Conservation (phyloP, 2,329 filamentous ascomycete species). For the Stromatinia cepivora region DNA sequence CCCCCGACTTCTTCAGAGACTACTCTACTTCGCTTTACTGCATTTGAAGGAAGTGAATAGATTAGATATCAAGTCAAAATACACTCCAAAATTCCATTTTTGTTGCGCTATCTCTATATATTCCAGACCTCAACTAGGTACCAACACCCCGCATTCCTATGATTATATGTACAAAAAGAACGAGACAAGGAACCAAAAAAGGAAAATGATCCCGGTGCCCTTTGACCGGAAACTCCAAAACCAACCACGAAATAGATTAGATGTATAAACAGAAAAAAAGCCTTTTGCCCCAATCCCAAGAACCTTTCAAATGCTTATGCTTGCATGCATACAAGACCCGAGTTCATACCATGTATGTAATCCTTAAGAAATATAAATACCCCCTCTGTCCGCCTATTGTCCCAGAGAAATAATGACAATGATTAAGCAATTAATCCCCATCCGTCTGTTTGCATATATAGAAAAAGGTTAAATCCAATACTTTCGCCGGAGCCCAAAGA, state of each 20-base stretch:
- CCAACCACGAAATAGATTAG: background rate
- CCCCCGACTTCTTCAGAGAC: no score
- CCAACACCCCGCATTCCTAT: background rate
- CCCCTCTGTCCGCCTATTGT: background rate
- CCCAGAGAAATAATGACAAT: background rate
- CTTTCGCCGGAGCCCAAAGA: background rate
- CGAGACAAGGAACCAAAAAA: background rate
- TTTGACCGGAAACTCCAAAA: background rate
- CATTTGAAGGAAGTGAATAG: no score
- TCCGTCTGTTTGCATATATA: background rate
- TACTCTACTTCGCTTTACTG: no score
- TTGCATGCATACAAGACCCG: constrained; percentile 2
- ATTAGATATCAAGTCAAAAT: background rate
- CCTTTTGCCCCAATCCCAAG: background rate
- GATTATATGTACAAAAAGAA: constrained; percentile 2
- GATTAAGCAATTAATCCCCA: background rate
- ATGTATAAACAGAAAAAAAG: background rate
- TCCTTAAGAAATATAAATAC: constrained; percentile 2
- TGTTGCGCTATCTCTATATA: background rate
- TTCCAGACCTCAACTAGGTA: background rate
- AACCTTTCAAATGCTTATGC: constrained; percentile 6
- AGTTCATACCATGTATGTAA: constrained; percentile 4
- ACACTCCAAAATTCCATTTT: background rate
- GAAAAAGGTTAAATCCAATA: constrained; percentile 1
- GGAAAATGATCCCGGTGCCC: background rate